Base-by-base conservation (phyloP, 148 eudicot genomes). In the Mesembryanthemum crystallinum region DNA sequence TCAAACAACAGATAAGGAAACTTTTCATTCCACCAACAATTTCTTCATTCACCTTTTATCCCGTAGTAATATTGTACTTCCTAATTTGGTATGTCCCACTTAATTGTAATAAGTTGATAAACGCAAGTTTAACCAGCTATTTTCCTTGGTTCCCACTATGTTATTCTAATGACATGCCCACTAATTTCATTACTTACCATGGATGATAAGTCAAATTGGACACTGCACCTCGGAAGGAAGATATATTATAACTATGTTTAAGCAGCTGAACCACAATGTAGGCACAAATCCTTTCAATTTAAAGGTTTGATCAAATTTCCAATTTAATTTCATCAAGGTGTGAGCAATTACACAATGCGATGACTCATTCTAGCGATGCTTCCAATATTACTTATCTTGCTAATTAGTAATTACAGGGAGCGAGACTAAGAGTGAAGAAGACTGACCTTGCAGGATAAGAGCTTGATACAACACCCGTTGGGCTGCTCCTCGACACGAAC, bases 381-480 rank as follows among this genome's bases (percentile, higher is more conserved):
- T 57, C 23, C 29, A 61, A 25, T 29, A 54, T 11, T 0, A 1
- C n/a, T n/a, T 3, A 61, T 12, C 3, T 18, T 15, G 30, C 52
- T 32, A 65, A 52, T 15, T 7, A 55, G n/a, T n/a, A n/a, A n/a
- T n/a, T n/a, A n/a, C 12, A 54, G 21, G 2, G 20, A 52, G 24
- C 54, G 20, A 73, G 49, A 64, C n/a, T n/a, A n/a, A n/a, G n/a
- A n/a, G 77, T 24, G 42, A 39, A 57, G 55, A 67, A 68, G 24
- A 42, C 45, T 17, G 71, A 91, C 97, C 94, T 88, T 86, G 84
- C 98, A 93, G 51, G 98, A 93, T 81, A 91, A 81, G 57, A 91
- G 92, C 69, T 86, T 84, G 67, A 93, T 93, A 74, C 86, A 91
- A 74, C 92, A 89, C 30, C 98, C 98, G 81, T 87, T 64, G 33